Evolutionary conservation across 176 grass and related monocot genomes (phyloP).

Genomic region (Aegilops bicornis): DNA sequence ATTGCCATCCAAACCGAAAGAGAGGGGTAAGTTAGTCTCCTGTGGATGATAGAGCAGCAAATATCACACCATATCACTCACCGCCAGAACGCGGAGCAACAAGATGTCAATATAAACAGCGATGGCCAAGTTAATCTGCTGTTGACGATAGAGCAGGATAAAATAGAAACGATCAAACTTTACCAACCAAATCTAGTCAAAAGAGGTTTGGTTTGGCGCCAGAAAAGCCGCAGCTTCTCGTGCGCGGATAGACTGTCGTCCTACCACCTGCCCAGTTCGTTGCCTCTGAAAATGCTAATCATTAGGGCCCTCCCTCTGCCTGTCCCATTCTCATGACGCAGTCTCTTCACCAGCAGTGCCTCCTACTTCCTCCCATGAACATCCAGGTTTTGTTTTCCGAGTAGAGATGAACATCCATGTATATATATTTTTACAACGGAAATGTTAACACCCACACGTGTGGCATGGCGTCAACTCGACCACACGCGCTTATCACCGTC

Average conservation of each 20-base stretch:
- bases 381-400: not conserved
- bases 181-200: constrained; percentile 32
- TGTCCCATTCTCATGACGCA: constrained; percentile 17
- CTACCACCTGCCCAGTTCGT: not conserved
- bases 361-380: not conserved
- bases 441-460: too few species aligned
- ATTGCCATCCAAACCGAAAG: not conserved
- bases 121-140: not conserved
- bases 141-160: not conserved
- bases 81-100: not conserved
- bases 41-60: not conserved
- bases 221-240: not conserved
- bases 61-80: not conserved
- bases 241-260: not conserved
- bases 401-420: not conserved
- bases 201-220: constrained; percentile 9
- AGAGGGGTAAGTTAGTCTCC: not conserved
- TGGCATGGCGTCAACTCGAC: too few species aligned
- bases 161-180: constrained; percentile 7
- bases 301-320: not conserved
- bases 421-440: too few species aligned
- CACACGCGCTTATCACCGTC: too few species aligned
- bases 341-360: not conserved
- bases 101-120: not conserved
- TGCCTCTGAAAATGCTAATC: not conserved